Percentiles rank a stretch among this genome's conserved stretches.
These are phyloP conservation scores for Aphanomyces astaci DNA, from an alignment of 352 stramenopile genomes.

Conservation along the genomic window DNA sequence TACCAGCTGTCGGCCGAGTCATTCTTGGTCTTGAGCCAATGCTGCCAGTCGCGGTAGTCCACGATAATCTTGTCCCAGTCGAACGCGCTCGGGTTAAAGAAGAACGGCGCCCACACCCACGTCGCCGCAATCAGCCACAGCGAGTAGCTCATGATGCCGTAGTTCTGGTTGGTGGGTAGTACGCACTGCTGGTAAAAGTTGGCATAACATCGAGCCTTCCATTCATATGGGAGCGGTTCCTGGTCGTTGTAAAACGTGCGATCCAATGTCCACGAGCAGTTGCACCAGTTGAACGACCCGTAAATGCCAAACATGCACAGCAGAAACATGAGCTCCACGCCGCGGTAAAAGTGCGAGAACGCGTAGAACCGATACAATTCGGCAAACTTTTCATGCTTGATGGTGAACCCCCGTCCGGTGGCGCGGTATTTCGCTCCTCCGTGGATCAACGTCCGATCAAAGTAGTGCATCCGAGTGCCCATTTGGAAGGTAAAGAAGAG, in stretches of 20 bases:
- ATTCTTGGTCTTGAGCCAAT: slow-evolving; percentile 88
- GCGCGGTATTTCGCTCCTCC: slow-evolving; percentile 26
- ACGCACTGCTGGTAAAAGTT: slow-evolving; percentile 26
- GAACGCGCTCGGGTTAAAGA: slow-evolving; percentile 78
- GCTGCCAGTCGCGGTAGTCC: slow-evolving; percentile 92
- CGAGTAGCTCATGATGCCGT: slow-evolving; percentile 96
- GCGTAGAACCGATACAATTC: slow-evolving; percentile 26
- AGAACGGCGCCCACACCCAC: slow-evolving; percentile 82
- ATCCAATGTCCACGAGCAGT: slow-evolving; percentile 24
- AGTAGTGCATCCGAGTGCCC: slow-evolving; percentile 26
- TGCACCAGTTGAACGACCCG: slow-evolving; percentile 27
- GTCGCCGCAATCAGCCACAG: slow-evolving; percentile 83
- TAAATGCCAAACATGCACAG: slow-evolving; percentile 24
- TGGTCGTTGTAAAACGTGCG: slow-evolving; percentile 23
- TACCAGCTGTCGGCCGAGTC: slow-evolving; percentile 83
- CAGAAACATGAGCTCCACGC: slow-evolving; percentile 26
- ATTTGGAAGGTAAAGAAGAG: slow-evolving; percentile 29
- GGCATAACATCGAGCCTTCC: slow-evolving; percentile 24
- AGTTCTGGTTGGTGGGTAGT: slow-evolving; percentile 37
- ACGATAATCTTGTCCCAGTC: slow-evolving; percentile 95
- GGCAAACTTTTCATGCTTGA: slow-evolving; percentile 29
- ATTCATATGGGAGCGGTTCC: slow-evolving; percentile 23
- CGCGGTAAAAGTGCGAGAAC: slow-evolving; percentile 26
- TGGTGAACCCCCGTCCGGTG: slow-evolving; percentile 26
- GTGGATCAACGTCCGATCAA: slow-evolving; percentile 27